phyloP scores from a whole-genome alignment of 2,329 filamentous ascomycete genomes.

The Alternaria sp. region DNA sequence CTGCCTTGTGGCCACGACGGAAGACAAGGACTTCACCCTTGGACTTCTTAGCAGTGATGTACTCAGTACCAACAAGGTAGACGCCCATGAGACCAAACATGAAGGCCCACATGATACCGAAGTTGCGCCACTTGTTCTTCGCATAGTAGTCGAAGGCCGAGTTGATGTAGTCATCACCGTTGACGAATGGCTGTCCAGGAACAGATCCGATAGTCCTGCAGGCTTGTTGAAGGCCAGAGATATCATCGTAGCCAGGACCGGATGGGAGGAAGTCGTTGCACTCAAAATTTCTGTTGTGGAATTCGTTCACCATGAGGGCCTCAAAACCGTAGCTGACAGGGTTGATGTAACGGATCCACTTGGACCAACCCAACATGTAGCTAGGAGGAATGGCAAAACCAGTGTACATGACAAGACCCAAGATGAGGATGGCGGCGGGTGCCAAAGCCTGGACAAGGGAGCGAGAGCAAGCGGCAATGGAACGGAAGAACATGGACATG shows the following conservation, averaged over 20 bases:
- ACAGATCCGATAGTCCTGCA: constrained; percentile 55
- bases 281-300: constrained; percentile 68
- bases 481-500: constrained; percentile 89
- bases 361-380: constrained; percentile 81
- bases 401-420: constrained; percentile 72
- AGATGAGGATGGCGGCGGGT: constrained; percentile 65
- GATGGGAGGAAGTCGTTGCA: constrained; percentile 58
- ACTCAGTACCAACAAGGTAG: constrained; percentile 57
- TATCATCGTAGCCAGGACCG: constrained; percentile 50
- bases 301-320: constrained; percentile 83
- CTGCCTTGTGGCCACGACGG: constrained; percentile 56
- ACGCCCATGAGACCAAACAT: constrained; percentile 52
- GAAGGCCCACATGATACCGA: constrained; percentile 57
- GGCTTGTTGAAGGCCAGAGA: constrained; percentile 43
- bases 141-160: constrained; percentile 45
- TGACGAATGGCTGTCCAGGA: constrained; percentile 49
- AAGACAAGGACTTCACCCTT: constrained; percentile 62
- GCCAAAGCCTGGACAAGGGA: constrained; percentile 68
- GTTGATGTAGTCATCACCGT: constrained; percentile 51
- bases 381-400: constrained; percentile 66
- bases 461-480: constrained; percentile 77
- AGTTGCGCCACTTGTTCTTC: constrained; percentile 58
- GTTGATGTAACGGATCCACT: constrained; percentile 84
- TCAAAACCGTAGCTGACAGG: constrained; percentile 84
- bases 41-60: constrained; percentile 59